phyloP scores from a whole-genome alignment of 2,329 filamentous ascomycete species.

The Chaetoscypha palmicola region DNA sequence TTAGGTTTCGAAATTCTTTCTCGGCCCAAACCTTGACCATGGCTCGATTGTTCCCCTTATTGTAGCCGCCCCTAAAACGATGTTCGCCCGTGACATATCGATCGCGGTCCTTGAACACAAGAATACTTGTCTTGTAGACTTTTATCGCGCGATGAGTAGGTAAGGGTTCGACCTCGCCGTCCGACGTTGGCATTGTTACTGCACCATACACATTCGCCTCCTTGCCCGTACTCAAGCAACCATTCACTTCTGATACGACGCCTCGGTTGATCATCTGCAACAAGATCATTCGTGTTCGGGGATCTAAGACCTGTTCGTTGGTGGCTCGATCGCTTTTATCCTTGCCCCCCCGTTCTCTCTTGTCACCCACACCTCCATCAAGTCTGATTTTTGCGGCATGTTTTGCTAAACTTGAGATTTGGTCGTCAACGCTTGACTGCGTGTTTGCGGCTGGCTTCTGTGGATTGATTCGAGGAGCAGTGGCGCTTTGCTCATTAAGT shows the following conservation, averaged over 20 bases:
- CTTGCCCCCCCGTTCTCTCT: constrained; percentile 57
- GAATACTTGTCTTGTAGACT: constrained; percentile 96
- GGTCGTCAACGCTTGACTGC: constrained; percentile 73
- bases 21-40: constrained; percentile 99
- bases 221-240: constrained; percentile 92
- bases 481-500: constrained; percentile 45
- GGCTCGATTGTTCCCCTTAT: constrained; percentile 88
- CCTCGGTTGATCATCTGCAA: constrained; percentile 93
- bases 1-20: constrained; percentile 93
- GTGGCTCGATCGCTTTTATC: constrained; percentile 93
- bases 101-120: constrained; percentile 96
- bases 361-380: constrained; percentile 53
- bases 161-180: constrained; percentile 41
- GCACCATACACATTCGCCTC: constrained; percentile 98
- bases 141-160: constrained; percentile 82
- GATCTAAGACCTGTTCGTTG: constrained; percentile 89
- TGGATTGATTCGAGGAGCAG: constrained; percentile 61
- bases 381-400: constrained; percentile 83
- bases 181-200: constrained; percentile 50
- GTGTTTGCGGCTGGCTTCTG: constrained; percentile 78
- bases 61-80: constrained; percentile 82
- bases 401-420: constrained; percentile 74
- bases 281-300: constrained; percentile 88
- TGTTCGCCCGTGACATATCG: constrained; percentile 94
- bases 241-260: constrained; percentile 84